These are phyloP conservation scores for Leccinum subatratum DNA, from an alignment of 1,284 basidiomycete species.

Conservation along the genomic window DNA sequence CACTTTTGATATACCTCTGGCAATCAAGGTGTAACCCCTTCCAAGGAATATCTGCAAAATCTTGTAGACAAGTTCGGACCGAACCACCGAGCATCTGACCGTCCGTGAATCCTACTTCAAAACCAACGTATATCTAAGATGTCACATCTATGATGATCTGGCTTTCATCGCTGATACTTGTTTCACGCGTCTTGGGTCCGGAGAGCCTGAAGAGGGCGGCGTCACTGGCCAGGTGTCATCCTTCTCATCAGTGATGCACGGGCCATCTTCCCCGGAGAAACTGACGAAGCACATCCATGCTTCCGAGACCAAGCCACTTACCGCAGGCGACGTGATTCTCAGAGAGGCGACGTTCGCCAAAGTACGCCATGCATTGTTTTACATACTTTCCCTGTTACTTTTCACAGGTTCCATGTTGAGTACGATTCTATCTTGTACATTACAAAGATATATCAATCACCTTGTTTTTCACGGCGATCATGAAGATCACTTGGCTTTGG, in stretches of 20 bases:
- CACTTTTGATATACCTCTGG: no score
- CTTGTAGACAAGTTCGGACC: no score
- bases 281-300: not conserved
- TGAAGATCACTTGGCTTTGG: no score
- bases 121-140: conserved; percentile 18
- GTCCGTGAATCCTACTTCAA: conserved; percentile 21
- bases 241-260: conserved; percentile 40
- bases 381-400: no score
- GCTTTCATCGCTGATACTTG: conserved; percentile 27
- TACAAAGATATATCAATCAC: no score
- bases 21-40: no score
- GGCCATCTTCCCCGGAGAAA: conserved; percentile 24
- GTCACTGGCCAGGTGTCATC: conserved; percentile 14
- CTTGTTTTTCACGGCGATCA: no score
- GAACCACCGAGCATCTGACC: conserved; percentile 8
- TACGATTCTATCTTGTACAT: no score
- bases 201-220: conserved; percentile 11
- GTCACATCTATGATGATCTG: conserved; percentile 23
- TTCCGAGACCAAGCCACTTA: conserved; percentile 8
- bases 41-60: no score
- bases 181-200: conserved; percentile 15
- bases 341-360: conserved; percentile 13
- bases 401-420: no score
- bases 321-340: conserved; percentile 21
- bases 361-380: conserved; percentile 4